phyloP scores from a whole-genome alignment of 176 grass and related monocot species.

The Leersia perrieri region DNA sequence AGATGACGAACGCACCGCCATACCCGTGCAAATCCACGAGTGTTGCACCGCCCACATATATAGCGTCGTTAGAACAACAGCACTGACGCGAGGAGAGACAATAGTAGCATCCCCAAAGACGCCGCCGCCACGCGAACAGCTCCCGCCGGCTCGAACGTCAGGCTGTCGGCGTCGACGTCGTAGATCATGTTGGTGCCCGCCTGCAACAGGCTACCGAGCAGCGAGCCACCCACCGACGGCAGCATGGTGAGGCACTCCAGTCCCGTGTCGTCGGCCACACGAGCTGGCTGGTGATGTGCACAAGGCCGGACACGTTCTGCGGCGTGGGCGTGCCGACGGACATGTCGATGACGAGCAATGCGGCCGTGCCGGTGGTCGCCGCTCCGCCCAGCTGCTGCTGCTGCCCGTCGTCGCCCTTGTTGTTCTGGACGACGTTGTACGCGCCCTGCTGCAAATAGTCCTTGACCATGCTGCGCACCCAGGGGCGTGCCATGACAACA shows the following conservation, averaged over 20 bases:
- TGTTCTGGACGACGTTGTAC: too few relatives aligned
- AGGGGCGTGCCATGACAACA: too few relatives aligned
- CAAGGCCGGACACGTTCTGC: neutral
- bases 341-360: conserved; percentile 15
- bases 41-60: too few relatives aligned
- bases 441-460: too few relatives aligned
- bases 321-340: neutral
- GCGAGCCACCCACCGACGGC: neutral
- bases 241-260: conserved; percentile 30
- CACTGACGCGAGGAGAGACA: too few relatives aligned
- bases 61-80: too few relatives aligned
- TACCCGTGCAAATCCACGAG: too few relatives aligned
- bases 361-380: neutral
- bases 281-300: neutral
- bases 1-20: too few relatives aligned
- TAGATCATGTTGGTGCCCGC: conserved; percentile 25
- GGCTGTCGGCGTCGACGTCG: neutral
- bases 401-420: too few relatives aligned
- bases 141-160: neutral
- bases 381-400: neutral
- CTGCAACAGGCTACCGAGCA: conserved; percentile 33
- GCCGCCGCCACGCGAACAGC: too few relatives aligned
- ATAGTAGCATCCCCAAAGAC: too few relatives aligned
- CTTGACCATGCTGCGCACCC: too few relatives aligned
- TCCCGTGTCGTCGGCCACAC: neutral